Base-by-base conservation (phyloP, 1,139 yeast species). In the Debaryomycetaceae sp. region DNA sequence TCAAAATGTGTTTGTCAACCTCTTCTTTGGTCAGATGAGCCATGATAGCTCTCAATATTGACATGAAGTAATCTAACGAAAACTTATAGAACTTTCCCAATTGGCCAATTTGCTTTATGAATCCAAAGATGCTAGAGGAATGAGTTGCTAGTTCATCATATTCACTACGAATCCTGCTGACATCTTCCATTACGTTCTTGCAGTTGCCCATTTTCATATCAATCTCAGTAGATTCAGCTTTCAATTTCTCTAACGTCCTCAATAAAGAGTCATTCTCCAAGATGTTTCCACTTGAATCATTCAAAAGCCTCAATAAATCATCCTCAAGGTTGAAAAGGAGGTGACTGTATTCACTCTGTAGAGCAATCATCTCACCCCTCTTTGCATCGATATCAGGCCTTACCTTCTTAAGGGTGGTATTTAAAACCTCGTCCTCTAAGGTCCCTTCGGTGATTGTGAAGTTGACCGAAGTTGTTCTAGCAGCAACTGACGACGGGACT, bases 401-500 rank as follows among this genome's bases (percentile, higher is more conserved):
- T 47, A 80, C 78, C 6, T 68, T 63, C 38, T 68, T 63, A 39
- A 91, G 65, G 0, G 88, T 72, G 44, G 77, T 65, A 51, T 85
- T 80, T 43, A 88, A 66, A 0, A 87, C 72, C 51, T 84, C 85
- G 35, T 76, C 73, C 47, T 85, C 84, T 45, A 91, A 68, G 43
- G 85, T 83, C 40, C 81, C 78, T 40, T 77, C 69, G 0, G 96
- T 87, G 22, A 87, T 68, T 0, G 93, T 76, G 61, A 85, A 91
- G 60, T 88, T 89, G 24, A 88, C 72, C 6, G 83, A 55, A 1
- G 82, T 68, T 6, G 87, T 78, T 49, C 95, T 70, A 17, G 91
- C 74, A 6, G 75, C 58, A 11, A 89, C 72, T 57, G 78, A 85
- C 4, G 85, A 70, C 0, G 85, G 65, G 3, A 86, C 58, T 0